These are phyloP conservation scores for Microcera coccophila DNA, from an alignment of 2,329 filamentous ascomycete genomes.

Conservation along the genomic window DNA sequence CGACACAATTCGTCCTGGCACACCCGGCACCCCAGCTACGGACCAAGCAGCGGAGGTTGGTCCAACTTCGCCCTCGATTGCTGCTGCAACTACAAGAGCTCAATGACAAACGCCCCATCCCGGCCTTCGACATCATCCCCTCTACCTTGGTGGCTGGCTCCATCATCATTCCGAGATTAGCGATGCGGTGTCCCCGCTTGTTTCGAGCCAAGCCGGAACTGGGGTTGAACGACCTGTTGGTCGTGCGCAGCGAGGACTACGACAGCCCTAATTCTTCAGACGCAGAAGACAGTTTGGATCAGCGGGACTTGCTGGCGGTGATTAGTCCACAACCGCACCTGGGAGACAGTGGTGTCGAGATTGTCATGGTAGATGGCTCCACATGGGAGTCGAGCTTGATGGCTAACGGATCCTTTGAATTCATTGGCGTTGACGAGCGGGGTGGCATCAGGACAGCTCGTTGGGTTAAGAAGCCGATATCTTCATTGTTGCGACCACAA, in stretches of 20 bases:
- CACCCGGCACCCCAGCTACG: slow-evolving; percentile 60
- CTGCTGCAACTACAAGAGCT: slow-evolving; percentile 69
- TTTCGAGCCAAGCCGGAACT: slow-evolving; percentile 62
- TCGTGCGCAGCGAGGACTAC: slow-evolving; percentile 69
- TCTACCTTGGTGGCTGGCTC: slow-evolving; percentile 56
- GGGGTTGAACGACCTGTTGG: slow-evolving; percentile 64
- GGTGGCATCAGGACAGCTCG: slow-evolving; percentile 59
- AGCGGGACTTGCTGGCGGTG: slow-evolving; percentile 60
- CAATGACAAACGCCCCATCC: slow-evolving; percentile 58
- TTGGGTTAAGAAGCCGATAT: slow-evolving; percentile 57
- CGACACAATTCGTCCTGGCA: slow-evolving; percentile 63
- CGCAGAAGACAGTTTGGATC: slow-evolving; percentile 44
- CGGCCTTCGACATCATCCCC: slow-evolving; percentile 70
- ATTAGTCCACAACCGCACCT: slow-evolving; percentile 56
- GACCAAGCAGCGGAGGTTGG: slow-evolving; percentile 60
- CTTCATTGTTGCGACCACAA: slow-evolving; percentile 15
- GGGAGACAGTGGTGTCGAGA: slow-evolving; percentile 55
- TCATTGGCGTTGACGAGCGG: slow-evolving; percentile 55
- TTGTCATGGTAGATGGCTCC: slow-evolving; percentile 61
- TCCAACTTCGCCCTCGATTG: slow-evolving; percentile 64
- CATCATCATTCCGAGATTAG: slow-evolving; percentile 55
- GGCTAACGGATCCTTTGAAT: slow-evolving; percentile 61
- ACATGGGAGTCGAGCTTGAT: slow-evolving; percentile 54
- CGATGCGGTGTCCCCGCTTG: slow-evolving; percentile 59
- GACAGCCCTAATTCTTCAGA: slow-evolving; percentile 32